Percentiles rank a stretch among this genome's conserved stretches.
Evolutionary conservation across 345 rosid species (phyloP).

Genomic region (Hirschfeldia incana): DNA sequence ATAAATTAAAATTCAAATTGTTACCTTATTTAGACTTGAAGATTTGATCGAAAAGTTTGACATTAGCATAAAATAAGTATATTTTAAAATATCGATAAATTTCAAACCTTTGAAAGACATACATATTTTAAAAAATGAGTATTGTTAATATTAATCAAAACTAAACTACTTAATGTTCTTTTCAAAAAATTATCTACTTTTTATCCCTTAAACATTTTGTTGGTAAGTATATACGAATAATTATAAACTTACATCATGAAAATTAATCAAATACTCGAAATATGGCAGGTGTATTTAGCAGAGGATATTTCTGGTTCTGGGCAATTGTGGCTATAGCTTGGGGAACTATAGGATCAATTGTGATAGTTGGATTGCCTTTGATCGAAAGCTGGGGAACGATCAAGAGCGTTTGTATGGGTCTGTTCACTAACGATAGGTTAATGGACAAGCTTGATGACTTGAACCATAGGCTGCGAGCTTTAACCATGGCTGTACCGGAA

Average conservation of each 20-base stretch:
- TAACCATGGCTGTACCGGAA: slow-evolving; percentile 66
- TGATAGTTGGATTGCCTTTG: slow-evolving; percentile 67
- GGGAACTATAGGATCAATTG: slow-evolving; percentile 78
- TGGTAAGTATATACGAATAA: neutral
- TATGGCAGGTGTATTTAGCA: slow-evolving; percentile 45
- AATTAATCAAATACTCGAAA: neutral
- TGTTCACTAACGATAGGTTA: slow-evolving; percentile 76
- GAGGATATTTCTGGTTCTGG: slow-evolving; percentile 90
- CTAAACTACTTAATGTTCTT: neutral
- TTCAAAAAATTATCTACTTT: neutral
- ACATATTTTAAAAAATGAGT: neutral
- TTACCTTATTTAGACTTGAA: neutral
- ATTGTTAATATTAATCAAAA: neutral
- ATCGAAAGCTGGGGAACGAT: slow-evolving; percentile 83
- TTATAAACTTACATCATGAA: neutral
- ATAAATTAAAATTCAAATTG: neutral
- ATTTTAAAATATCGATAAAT: neutral
- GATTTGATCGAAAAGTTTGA: neutral
- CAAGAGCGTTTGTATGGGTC: slow-evolving; percentile 54
- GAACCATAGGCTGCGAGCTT: slow-evolving; percentile 50
- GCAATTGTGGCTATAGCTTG: slow-evolving; percentile 77
- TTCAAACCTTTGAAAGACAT: neutral
- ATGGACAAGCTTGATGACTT: slow-evolving; percentile 66
- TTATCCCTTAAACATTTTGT: neutral
- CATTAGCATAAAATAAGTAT: neutral